Evolutionary conservation across 192 early-diverging fungal genomes (phyloP).

Genomic region (Dispira simplex): DNA sequence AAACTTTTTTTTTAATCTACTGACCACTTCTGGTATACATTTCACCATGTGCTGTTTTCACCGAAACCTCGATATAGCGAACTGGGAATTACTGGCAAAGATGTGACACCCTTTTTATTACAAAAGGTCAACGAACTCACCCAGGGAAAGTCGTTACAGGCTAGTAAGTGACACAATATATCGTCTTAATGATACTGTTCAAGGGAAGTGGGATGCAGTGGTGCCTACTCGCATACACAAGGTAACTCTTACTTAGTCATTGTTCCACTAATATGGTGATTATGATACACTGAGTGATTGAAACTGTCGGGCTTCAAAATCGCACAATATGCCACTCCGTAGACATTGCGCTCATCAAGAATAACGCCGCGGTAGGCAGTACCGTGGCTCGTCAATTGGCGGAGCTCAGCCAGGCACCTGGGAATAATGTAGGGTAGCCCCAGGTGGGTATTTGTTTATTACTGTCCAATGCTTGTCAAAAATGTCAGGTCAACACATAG

Average conservation of each 20-base stretch:
- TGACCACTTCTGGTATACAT: too few species aligned
- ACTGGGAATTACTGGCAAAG: constrained; percentile 62
- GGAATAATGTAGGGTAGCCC: not conserved
- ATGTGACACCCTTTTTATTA: constrained; percentile 88
- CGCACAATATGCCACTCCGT: not conserved
- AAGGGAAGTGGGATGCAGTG: too few species aligned
- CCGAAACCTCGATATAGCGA: too few species aligned
- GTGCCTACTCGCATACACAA: too few species aligned
- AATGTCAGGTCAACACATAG: too few species aligned
- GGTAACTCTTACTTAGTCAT: not conserved
- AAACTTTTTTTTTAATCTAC: too few species aligned
- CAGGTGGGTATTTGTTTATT: not conserved
- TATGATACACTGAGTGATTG: not conserved
- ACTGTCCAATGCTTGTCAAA: too few species aligned
- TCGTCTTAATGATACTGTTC: too few species aligned
- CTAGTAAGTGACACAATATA: constrained; percentile 37
- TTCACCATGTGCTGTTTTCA: too few species aligned
- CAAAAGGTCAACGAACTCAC: constrained; percentile 73
- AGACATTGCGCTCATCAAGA: constrained; percentile 84
- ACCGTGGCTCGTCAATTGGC: constrained; percentile 51
- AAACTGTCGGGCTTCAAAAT: not conserved
- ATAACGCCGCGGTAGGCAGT: constrained; percentile 75
- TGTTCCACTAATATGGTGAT: constrained; percentile 11
- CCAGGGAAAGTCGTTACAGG: constrained; percentile 53
- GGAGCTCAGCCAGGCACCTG: not conserved